Base-by-base conservation (phyloP, 1,284 basidiomycete genomes). In the Malassezia globosa region DNA sequence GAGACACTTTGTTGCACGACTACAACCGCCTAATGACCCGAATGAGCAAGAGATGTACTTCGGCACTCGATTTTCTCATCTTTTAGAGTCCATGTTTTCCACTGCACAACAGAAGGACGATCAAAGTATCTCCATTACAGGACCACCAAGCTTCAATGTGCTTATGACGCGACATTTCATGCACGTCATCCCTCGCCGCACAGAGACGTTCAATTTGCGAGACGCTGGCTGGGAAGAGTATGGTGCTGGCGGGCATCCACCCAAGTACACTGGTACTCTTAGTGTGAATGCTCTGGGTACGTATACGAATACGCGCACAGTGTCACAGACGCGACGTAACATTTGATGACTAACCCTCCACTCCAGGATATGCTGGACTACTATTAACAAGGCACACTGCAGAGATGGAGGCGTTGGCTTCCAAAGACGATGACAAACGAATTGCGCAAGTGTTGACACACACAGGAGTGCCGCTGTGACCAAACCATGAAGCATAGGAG, bases 1-100 rank as follows among this genome's bases (percentile, higher is more conserved):
- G 56, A 65, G 68, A 48, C 69, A 71, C 46, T 71, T 66, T 55
- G 65, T 66, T 5, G 58, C 36, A 7, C 48, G 69, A 16, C 44
- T 71, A 18, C 18, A 55, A 1, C 60, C 60, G 0, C 37, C 55
- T 1, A 24, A 19, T 1, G 50, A 60, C 14, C 33, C 51, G 0
- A 40, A 2, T 0, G 34, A 54, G 16, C 37, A 63, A 19, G 55
- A 61, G 21, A 37, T 46, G 7, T 68, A 65, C 37, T 44, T 71
- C 5, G 63, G 55, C 5, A 57, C 56, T 37, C 59, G 61, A 27
- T 60, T 70, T 18, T 56, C 61, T 27, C 48, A 43, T 7, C 49
- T 67, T 1, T 51, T 70, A n/a, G 67, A 70, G 27, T 52, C 61
- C 1, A 35, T 66, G 39, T 63, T 68, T 43, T 42, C 60, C n/a